phyloP scores from a whole-genome alignment of 73 alveolate species.

The Symbiodinium natans region DNA sequence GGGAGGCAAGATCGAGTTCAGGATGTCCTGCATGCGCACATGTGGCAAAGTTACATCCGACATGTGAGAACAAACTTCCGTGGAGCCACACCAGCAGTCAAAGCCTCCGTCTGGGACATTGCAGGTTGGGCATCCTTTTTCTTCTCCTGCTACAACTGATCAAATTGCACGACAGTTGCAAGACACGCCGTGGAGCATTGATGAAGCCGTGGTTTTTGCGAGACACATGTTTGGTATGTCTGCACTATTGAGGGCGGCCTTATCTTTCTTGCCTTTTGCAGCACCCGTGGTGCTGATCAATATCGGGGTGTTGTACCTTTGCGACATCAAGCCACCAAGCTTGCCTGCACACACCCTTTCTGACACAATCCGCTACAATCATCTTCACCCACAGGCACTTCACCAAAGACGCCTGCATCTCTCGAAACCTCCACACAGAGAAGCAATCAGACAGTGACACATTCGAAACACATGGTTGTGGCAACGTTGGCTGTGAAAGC shows the following conservation, averaged over 20 bases:
- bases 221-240: not conserved
- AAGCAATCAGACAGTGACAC: no score
- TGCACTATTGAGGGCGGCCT: not conserved
- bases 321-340: not conserved
- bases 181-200: not conserved
- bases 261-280: conserved; percentile 94
- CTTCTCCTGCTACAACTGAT: not conserved
- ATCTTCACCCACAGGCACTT: conserved; percentile 34
- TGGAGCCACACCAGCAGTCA: not conserved
- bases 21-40: conserved; percentile 96
- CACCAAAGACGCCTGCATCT: conserved; percentile 96
- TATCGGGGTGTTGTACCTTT: conserved; percentile 97
- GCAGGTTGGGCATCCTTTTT: conserved; percentile 82
- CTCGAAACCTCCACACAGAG: not conserved
- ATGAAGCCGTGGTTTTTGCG: no score
- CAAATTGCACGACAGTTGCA: not conserved
- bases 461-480: no score
- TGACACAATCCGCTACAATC: not conserved
- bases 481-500: no score
- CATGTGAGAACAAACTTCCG: not conserved
- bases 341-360: not conserved
- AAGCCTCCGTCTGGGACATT: conserved; percentile 88
- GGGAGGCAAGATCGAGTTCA: conserved; percentile 99
- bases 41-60: not conserved
- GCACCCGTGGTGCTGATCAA: conserved; percentile 97